Base-by-base conservation (phyloP, 1,284 basidiomycete species). In the Sporisorium scitamineum region DNA sequence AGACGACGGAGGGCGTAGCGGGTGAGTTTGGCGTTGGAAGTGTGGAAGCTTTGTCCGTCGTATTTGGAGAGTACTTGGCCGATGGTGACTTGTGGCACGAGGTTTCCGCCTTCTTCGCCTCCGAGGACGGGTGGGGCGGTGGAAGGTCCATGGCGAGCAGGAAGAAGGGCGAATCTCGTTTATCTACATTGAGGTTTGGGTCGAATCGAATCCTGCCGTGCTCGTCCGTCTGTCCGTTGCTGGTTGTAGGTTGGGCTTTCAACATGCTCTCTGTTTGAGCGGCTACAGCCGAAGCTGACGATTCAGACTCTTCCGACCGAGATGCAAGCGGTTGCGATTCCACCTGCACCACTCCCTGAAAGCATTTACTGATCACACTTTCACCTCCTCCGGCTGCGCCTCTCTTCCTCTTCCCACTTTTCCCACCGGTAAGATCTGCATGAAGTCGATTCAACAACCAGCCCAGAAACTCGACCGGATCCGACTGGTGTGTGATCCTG, bases 381-480 rank as follows among this genome's bases (percentile, higher is more conserved):
- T 76, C 65, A 0, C 32, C 47, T 7, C 16, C 53, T 4, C 20
- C 66, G 10, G 13, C 34, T 7, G 5, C 39, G 39, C 51, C 47
- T 27, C 66, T 60, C 55, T 80, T 81, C 26, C 67, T 67, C 48
- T 71, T 72, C 18, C 68, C 68, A 9, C 95, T 95, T 13, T 94
- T 94, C 6, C 22, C 53, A 32, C 42, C 56, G 29, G 39, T n/a
- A 79, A 97, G 86, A 86, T 98, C 95, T 80, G 91, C 90, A 86
- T 99, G 97, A 52, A 99, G 89, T 42, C 90, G 90, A 86, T 99
- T 98, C 63, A 99, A 88, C 74, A 99, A 86, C 97, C 97, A 99
- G 24, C 94, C 92, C 34, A 99, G 87, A 83, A 99, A 99, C 82
- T 98, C 97, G 6, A 95, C 91, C 6, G 97, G 97, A 86, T 99